Evolutionary conservation across 306 rosid genomes (phyloP).

Genomic region (Crataegus laevigata): DNA sequence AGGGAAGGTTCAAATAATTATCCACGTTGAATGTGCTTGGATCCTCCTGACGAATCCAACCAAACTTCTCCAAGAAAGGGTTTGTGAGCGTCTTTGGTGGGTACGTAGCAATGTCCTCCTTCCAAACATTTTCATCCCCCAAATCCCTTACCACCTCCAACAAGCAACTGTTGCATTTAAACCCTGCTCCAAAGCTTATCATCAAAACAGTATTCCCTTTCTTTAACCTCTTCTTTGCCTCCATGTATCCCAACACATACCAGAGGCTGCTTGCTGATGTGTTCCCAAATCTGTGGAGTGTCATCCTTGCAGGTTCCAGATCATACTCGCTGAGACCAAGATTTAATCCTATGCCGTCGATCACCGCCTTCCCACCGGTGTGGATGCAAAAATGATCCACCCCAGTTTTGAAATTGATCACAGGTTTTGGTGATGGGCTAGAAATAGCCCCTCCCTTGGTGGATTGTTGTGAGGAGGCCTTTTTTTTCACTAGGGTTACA

Average conservation of each 20-base stretch:
- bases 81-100: slow-evolving; percentile 66
- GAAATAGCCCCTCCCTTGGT: background rate
- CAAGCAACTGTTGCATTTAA: slow-evolving; percentile 85
- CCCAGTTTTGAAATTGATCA: slow-evolving; percentile 48
- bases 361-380: slow-evolving; percentile 89
- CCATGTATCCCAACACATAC: slow-evolving; percentile 92
- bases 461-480: background rate
- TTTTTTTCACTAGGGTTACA: slow-evolving; percentile 21
- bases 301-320: slow-evolving; percentile 89
- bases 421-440: slow-evolving; percentile 23
- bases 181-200: slow-evolving; percentile 97
- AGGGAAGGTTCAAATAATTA: background rate
- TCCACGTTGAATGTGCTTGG: slow-evolving; percentile 32
- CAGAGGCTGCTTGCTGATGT: slow-evolving; percentile 82
- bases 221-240: slow-evolving; percentile 72
- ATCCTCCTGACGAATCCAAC: slow-evolving; percentile 70
- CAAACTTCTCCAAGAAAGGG: slow-evolving; percentile 77
- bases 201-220: slow-evolving; percentile 56
- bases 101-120: slow-evolving; percentile 52
- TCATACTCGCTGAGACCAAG: slow-evolving; percentile 52
- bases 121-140: slow-evolving; percentile 59
- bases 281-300: slow-evolving; percentile 84
- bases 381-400: slow-evolving; percentile 84
- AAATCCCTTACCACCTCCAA: slow-evolving; percentile 75
- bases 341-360: slow-evolving; percentile 69